A percentile compares a stretch with the other conserved stretches of the same genome.
Conservation (phyloP, 2,329 filamentous ascomycete species). For the Incumbomyces lentus region DNA sequence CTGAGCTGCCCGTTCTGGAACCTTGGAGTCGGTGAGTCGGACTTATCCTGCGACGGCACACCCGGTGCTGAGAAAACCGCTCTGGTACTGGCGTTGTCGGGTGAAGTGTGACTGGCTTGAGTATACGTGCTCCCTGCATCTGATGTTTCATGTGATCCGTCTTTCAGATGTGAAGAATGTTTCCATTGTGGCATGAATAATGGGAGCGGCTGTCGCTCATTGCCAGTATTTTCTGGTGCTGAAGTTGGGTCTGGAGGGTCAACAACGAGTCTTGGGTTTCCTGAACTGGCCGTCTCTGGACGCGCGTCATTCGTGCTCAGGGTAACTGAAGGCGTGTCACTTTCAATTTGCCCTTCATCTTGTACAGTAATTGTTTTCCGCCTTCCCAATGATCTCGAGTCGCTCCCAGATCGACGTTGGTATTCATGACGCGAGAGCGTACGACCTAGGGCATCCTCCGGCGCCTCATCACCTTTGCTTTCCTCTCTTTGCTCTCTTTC, state of each 20-base stretch:
- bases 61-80: constrained; percentile 19
- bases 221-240: neutral
- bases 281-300: neutral
- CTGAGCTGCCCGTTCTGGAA: neutral
- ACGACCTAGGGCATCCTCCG: neutral
- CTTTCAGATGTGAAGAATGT: constrained; percentile 14
- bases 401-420: neutral
- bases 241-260: neutral
- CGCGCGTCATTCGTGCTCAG: neutral
- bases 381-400: neutral
- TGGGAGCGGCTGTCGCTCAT: neutral
- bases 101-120: constrained; percentile 7
- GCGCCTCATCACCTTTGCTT: neutral
- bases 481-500: neutral
- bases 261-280: neutral
- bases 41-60: constrained; percentile 1
- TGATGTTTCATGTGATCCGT: constrained; percentile 9
- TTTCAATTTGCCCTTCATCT: constrained; percentile 17
- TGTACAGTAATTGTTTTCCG: constrained; percentile 15
- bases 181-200: constrained; percentile 17
- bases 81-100: constrained; percentile 17
- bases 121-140: constrained; percentile 17
- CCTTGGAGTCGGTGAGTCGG: neutral
- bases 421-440: neutral
- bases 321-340: neutral